Evolutionary conservation across 129 eudicot genomes (phyloP).

Genomic region (Helichrysum umbraculigerum): DNA sequence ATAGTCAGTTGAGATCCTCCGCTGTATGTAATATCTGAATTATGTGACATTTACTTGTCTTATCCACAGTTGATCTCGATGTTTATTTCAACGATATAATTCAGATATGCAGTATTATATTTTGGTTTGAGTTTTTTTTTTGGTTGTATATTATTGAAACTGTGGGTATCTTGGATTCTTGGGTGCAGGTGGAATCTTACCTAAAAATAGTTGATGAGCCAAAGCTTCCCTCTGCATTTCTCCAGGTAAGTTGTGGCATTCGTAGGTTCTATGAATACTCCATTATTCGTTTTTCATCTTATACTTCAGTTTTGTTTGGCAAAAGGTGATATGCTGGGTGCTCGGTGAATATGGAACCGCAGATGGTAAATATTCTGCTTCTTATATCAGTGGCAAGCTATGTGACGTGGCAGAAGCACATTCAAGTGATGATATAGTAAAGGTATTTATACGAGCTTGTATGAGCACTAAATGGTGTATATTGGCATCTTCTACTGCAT

Average conservation of each 20-base stretch:
- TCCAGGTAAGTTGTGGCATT: slow-evolving; percentile 56
- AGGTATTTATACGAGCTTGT: slow-evolving; percentile 45
- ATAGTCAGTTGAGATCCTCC: slow-evolving; percentile 89
- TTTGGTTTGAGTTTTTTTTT: slow-evolving; percentile 1
- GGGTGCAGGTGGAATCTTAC: slow-evolving; percentile 92
- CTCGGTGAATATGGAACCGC: slow-evolving; percentile 98
- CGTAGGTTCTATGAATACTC: neutral
- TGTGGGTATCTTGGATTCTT: slow-evolving; percentile 7
- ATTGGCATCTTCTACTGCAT: slow-evolving; percentile 6
- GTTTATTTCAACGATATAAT: neutral
- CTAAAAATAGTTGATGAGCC: slow-evolving; percentile 85
- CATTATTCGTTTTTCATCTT: slow-evolving; percentile 8
- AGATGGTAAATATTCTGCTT: slow-evolving; percentile 93
- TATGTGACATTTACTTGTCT: neutral
- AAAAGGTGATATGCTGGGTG: slow-evolving; percentile 98
- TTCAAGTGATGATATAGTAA: slow-evolving; percentile 89
- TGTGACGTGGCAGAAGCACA: slow-evolving; percentile 97
- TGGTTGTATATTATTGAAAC: slow-evolving; percentile 1
- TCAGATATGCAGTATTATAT: neutral
- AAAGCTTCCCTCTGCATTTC: slow-evolving; percentile 94
- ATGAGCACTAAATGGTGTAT: neutral
- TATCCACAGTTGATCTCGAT: neutral
- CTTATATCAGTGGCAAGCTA: slow-evolving; percentile 87
- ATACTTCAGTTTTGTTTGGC: neutral
- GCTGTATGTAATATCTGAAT: slow-evolving; percentile 61